phyloP scores from a whole-genome alignment of 2,329 filamentous ascomycete genomes.

The Colletotrichum orbiculare region DNA sequence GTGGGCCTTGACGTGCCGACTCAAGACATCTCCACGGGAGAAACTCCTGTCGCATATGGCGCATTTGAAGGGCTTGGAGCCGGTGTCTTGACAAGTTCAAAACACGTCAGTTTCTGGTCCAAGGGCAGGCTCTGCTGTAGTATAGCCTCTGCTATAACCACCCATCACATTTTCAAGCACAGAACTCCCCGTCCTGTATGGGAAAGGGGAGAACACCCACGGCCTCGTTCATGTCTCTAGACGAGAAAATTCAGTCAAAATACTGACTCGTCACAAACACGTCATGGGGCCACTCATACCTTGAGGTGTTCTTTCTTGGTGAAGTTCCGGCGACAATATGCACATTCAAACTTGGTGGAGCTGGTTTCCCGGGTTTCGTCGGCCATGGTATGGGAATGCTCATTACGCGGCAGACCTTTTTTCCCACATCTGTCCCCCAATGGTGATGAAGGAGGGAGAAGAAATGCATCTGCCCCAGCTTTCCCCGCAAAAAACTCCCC shows the following conservation, averaged over 20 bases:
- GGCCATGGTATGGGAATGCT: background rate
- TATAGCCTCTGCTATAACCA: too few relatives aligned
- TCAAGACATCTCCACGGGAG: conserved; percentile 16
- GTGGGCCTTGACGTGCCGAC: conserved; percentile 15
- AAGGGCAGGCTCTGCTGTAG: background rate
- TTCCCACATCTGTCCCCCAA: conserved; percentile 16
- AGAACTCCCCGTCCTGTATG: background rate
- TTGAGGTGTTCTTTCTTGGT: conserved; percentile 23
- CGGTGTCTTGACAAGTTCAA: background rate
- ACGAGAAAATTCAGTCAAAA: background rate
- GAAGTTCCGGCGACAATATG: conserved; percentile 12
- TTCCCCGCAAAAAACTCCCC: conserved; percentile 12
- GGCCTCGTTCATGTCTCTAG: conserved; percentile 23
- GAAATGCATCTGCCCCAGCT: conserved; percentile 5
- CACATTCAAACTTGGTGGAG: conserved; percentile 9
- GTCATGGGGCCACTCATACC: background rate
- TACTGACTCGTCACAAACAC: background rate
- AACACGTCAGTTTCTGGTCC: background rate
- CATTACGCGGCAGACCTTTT: background rate
- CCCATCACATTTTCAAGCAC: background rate
- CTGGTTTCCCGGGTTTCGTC: conserved; percentile 8
- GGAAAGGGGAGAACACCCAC: background rate
- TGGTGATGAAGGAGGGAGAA: conserved; percentile 14
- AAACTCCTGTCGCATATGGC: conserved; percentile 17
- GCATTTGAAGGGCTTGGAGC: conserved; percentile 14